Base-by-base conservation (phyloP, 441 rosid species). In the Euphorbia celastroides region DNA sequence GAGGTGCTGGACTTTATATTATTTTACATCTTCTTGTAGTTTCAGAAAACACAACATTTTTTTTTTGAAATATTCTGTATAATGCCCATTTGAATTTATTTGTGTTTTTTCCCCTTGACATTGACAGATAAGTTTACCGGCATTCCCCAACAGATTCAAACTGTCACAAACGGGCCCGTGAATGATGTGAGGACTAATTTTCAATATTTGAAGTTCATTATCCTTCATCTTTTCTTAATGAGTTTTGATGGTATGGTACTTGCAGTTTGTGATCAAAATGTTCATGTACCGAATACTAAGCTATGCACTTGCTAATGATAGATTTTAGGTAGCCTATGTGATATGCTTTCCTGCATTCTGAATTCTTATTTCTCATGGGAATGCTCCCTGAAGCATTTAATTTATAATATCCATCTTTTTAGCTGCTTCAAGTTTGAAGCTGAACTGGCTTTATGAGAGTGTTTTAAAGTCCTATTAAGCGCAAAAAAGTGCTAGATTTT, bases 61-160 rank as follows among this genome's bases (percentile, higher is more conserved):
- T n/a, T n/a, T 12, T 63, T 64, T 14, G 55, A 2, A 20, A 58
- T 68, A 69, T 66, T 72, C 54, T 57, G 34, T 38, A 3, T 8
- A 1, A n/a, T 36, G 6, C 12, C 26, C 42, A 27, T 16, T 25
- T 59, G 7, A 20, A n/a, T 34, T 34, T 8, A 19, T 60, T 36
- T 28, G 11, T 68, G 58, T 58, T 36, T 46, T n/a, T 30, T 14
- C 27, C 8, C 72, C 56, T 56, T 25, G 28, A 66, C 70, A 63
- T 65, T 74, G 60, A 65, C 89, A 86, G 98, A 79, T 54, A 82
- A 79, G 70, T 62, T 72, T 78, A 71, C 80, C 22, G 66, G 65
- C 78, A 65, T 81, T 72, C 78, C 71, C 65, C 87, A 77, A 69
- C 79, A 74, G 71, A 83, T 77, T 80, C 85, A 81, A 64, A 64